These are phyloP conservation scores for Aspergillus homomorphus DNA, from an alignment of 495 filamentous ascomycete genomes.

Conservation along the genomic window DNA sequence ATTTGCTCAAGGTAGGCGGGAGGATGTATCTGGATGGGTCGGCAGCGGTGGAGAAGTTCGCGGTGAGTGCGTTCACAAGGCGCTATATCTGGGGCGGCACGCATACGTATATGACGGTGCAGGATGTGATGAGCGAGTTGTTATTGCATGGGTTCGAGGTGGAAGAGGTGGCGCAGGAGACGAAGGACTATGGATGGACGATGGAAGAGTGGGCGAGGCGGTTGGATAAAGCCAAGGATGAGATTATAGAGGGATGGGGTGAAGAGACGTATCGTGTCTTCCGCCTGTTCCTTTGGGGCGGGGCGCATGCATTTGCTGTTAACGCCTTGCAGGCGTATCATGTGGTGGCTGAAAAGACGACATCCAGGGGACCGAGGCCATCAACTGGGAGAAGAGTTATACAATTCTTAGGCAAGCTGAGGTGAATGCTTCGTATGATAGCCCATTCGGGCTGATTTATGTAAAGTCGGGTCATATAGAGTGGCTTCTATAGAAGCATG, in stretches of 20 bases:
- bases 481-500: no score
- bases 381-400: not conserved
- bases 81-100: not conserved
- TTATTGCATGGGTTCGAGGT: not conserved
- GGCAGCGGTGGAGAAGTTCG: not conserved
- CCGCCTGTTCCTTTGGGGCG: not conserved
- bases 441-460: not conserved
- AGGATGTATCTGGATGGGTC: not conserved
- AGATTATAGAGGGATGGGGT: not conserved
- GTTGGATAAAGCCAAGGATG: not conserved
- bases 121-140: not conserved
- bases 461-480: no score
- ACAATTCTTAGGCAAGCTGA: not conserved
- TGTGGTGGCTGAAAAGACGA: not conserved
- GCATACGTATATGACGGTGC: not conserved
- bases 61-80: not conserved
- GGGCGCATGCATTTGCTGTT: not conserved
- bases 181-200: not conserved
- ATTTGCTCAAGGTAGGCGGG: not conserved
- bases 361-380: not conserved
- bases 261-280: not conserved
- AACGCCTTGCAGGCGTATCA: not conserved
- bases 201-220: not conserved
- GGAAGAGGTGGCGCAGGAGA: not conserved
- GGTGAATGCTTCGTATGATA: not conserved